Conservation (phyloP, 176 grass and related monocot species). For the Carex kokanica region DNA sequence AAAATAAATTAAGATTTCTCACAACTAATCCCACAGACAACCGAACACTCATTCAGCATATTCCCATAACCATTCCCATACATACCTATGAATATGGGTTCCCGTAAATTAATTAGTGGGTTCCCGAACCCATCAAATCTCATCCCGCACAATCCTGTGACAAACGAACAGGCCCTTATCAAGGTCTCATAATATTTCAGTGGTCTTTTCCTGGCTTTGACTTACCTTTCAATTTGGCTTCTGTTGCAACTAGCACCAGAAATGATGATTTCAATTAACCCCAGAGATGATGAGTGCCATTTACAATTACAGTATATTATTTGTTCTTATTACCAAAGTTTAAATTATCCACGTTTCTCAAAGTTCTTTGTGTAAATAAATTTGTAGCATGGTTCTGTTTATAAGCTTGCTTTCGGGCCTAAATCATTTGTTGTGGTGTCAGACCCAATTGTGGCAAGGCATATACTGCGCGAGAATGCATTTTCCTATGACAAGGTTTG, state of each 20-base stretch:
- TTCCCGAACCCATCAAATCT: no score
- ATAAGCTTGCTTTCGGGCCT: slow-evolving; percentile 93
- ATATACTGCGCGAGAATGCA: slow-evolving; percentile 90
- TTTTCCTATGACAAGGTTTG: slow-evolving; percentile 93
- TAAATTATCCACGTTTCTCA: slow-evolving; percentile 8
- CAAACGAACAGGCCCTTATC: neutral
- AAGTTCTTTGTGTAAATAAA: neutral
- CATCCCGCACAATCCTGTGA: no score
- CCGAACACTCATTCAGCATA: no score
- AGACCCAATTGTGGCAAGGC: slow-evolving; percentile 85
- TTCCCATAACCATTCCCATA: no score
- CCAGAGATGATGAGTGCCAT: neutral
- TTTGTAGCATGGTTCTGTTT: slow-evolving; percentile 88
- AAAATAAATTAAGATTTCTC: no score
- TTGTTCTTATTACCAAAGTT: neutral
- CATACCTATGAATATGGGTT: no score
- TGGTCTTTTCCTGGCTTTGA: neutral
- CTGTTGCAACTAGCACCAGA: neutral
- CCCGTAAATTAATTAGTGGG: no score
- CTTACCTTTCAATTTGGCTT: neutral
- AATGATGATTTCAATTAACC: neutral
- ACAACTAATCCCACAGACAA: no score
- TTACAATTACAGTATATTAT: neutral
- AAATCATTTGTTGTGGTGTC: slow-evolving; percentile 97
- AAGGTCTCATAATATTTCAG: neutral